A percentile compares a stretch with the other conserved stretches of the same genome.
These are phyloP conservation scores for Symbiodinium pilosum DNA, from an alignment of 73 alveolate genomes.

Conservation along the genomic window DNA sequence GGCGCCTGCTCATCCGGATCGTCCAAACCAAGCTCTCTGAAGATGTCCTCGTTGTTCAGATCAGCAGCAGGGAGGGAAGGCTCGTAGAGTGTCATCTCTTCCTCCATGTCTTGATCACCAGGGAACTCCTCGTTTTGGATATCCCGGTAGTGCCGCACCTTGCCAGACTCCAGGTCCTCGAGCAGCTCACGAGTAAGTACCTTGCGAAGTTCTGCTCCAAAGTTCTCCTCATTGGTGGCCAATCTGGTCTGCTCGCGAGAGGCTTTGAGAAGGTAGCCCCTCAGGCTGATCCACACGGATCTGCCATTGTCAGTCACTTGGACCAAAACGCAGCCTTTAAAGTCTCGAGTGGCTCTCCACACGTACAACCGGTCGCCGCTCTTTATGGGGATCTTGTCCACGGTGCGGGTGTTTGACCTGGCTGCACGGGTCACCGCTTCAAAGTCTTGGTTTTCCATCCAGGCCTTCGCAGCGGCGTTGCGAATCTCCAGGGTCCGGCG, in stretches of 20 bases:
- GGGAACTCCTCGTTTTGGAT: background rate
- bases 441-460: background rate
- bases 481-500: background rate
- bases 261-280: slow-evolving; percentile 1
- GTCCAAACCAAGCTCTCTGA: background rate
- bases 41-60: background rate
- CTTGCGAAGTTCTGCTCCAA: background rate
- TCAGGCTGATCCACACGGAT: background rate
- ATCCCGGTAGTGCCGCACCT: slow-evolving; percentile 4
- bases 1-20: background rate
- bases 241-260: background rate
- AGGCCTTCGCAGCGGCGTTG: background rate
- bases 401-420: background rate
- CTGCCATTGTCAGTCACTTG: background rate
- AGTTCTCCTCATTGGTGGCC: slow-evolving; percentile 9
- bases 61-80: background rate
- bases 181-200: background rate
- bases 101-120: background rate
- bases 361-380: slow-evolving; percentile 19
- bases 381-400: background rate
- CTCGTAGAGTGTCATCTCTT: background rate
- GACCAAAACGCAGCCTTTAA: slow-evolving; percentile 7
- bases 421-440: background rate
- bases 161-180: background rate
- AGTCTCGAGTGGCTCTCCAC: background rate